These are phyloP conservation scores for Puccinia novopanici DNA, from an alignment of 1,284 basidiomycete genomes.

Conservation along the genomic window DNA sequence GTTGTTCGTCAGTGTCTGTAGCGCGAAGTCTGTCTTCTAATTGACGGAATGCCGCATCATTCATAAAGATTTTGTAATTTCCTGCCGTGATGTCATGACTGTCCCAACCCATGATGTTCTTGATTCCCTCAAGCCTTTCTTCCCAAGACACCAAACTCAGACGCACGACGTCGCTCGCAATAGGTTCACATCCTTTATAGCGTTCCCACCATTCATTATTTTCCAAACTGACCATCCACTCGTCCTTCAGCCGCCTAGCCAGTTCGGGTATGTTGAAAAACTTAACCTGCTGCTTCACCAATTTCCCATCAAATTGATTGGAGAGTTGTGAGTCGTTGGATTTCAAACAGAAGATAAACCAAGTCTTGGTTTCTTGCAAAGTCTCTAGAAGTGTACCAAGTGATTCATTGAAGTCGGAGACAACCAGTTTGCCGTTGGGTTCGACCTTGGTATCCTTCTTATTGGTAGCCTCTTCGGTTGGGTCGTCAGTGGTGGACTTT, in stretches of 20 bases:
- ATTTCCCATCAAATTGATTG: constrained; percentile 86
- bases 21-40: constrained; percentile 84
- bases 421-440: constrained; percentile 65
- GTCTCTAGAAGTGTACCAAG: constrained; percentile 84
- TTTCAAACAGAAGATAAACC: constrained; percentile 89
- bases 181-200: constrained; percentile 63
- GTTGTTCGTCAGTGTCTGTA: constrained; percentile 76
- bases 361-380: constrained; percentile 82
- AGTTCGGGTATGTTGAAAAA: constrained; percentile 79
- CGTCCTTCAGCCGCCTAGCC: constrained; percentile 67
- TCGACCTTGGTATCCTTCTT: constrained; percentile 57
- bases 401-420: constrained; percentile 81
- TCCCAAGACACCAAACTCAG: constrained; percentile 57
- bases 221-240: constrained; percentile 81
- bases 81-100: constrained; percentile 79
- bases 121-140: constrained; percentile 60
- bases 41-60: constrained; percentile 79
- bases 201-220: constrained; percentile 83
- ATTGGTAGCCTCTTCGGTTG: constrained; percentile 55
- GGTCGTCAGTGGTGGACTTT: constrained; percentile 56
- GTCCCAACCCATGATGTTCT: constrained; percentile 68
- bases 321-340: constrained; percentile 93
- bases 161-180: constrained; percentile 62
- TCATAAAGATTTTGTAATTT: constrained; percentile 82
- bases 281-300: constrained; percentile 86